Conservation (phyloP, 352 stramenopile genomes). For the Phytophthora idaei region DNA sequence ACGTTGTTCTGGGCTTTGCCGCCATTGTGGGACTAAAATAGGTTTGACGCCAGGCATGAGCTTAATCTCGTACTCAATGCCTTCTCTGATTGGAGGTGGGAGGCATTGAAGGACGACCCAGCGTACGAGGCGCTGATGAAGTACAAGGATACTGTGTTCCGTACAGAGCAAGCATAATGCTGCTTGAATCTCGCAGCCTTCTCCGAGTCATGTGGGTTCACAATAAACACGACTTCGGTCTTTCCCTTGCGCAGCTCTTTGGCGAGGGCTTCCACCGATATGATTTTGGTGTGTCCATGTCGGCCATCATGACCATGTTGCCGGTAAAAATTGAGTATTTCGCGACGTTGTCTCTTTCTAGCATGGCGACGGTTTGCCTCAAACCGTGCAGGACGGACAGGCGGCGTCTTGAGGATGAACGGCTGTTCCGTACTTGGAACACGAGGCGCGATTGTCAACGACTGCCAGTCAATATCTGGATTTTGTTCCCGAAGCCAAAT, state of each 20-base stretch:
- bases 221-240: background rate
- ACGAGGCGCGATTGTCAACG: too few species aligned
- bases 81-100: background rate
- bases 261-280: background rate
- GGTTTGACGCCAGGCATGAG: background rate
- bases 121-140: too few species aligned
- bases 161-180: too few species aligned
- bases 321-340: background rate
- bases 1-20: constrained; percentile 1
- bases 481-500: background rate
- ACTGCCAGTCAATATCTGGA: background rate
- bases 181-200: background rate
- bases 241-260: background rate
- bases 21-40: constrained; percentile 2
- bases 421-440: too few species aligned
- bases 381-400: too few species aligned
- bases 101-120: background rate
- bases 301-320: constrained; percentile 1
- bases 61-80: background rate
- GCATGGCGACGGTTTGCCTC: background rate
- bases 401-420: too few species aligned
- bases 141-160: too few species aligned
- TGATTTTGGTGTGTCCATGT: background rate
- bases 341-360: too few species aligned
- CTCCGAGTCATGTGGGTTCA: background rate